phyloP scores from a whole-genome alignment of 164 flowering plant species.

The Dillenia suffruticosa region DNA sequence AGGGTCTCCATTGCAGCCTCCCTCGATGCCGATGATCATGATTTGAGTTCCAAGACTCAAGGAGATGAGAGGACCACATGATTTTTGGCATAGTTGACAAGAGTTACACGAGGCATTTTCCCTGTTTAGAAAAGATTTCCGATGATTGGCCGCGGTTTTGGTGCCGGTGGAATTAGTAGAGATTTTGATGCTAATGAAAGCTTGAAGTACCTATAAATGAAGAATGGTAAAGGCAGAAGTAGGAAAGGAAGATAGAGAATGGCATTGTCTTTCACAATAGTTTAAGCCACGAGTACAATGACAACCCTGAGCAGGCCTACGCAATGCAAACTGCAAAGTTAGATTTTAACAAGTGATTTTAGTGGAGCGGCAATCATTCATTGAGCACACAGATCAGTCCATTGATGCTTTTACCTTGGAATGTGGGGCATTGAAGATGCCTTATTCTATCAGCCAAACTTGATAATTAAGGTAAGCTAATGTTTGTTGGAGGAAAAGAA shows the following conservation, averaged over 20 bases:
- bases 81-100: slow-evolving; percentile 14
- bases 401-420: too few species aligned
- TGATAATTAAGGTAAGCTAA: too few species aligned
- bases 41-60: slow-evolving; percentile 17
- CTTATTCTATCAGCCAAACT: too few species aligned
- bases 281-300: too few species aligned
- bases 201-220: slow-evolving; percentile 2
- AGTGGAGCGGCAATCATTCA: too few species aligned
- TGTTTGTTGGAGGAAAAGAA: too few species aligned
- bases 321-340: too few species aligned
- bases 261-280: too few species aligned
- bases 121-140: slow-evolving; percentile 24
- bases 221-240: neutral
- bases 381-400: too few species aligned
- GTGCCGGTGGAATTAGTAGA: slow-evolving; percentile 26
- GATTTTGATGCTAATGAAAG: neutral
- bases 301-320: too few species aligned
- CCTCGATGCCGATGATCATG: slow-evolving; percentile 20
- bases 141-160: slow-evolving; percentile 26
- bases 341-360: too few species aligned
- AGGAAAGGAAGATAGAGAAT: neutral
- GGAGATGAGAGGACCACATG: slow-evolving; percentile 23
- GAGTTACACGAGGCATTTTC: slow-evolving; percentile 11
- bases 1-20: slow-evolving; percentile 21
- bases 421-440: too few species aligned